These are phyloP conservation scores for Chrysanthemum makinoi DNA, from an alignment of 129 eudicot genomes.

Conservation along the genomic window DNA sequence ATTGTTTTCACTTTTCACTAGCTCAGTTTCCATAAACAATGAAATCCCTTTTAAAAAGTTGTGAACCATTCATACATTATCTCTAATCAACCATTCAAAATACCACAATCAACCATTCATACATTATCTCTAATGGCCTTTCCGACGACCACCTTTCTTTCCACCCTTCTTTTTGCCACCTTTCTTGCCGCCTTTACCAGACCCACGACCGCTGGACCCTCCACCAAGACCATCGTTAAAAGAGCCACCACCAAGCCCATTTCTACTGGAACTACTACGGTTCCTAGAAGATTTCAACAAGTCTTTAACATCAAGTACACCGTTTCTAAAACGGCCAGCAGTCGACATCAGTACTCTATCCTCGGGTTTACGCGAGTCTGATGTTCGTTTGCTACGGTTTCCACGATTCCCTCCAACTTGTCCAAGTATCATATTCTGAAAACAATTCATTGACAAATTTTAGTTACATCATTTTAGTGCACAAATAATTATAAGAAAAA, in stretches of 20 bases:
- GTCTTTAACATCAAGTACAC: constrained; percentile 76
- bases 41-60: no score
- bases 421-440: constrained; percentile 59
- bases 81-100: no score
- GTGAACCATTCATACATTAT: not conserved
- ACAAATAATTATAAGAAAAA: not conserved
- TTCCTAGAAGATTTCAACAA: constrained; percentile 37
- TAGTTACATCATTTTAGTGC: not conserved
- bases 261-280: constrained; percentile 9
- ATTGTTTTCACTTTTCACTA: no score
- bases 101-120: not conserved
- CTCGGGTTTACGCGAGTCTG: constrained; percentile 56
- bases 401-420: constrained; percentile 50
- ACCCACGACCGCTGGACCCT: constrained; percentile 26
- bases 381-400: constrained; percentile 34
- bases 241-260: no score
- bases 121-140: constrained; percentile 48
- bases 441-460: constrained; percentile 1
- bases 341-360: constrained; percentile 70
- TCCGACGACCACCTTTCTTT: constrained; percentile 66
- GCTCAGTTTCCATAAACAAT: no score
- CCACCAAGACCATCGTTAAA: constrained; percentile 19
- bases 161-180: constrained; percentile 60
- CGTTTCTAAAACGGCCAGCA: constrained; percentile 67
- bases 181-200: constrained; percentile 49